Base-by-base conservation (phyloP, 192 early-diverging fungal species). In the Linnemannia zychae region DNA sequence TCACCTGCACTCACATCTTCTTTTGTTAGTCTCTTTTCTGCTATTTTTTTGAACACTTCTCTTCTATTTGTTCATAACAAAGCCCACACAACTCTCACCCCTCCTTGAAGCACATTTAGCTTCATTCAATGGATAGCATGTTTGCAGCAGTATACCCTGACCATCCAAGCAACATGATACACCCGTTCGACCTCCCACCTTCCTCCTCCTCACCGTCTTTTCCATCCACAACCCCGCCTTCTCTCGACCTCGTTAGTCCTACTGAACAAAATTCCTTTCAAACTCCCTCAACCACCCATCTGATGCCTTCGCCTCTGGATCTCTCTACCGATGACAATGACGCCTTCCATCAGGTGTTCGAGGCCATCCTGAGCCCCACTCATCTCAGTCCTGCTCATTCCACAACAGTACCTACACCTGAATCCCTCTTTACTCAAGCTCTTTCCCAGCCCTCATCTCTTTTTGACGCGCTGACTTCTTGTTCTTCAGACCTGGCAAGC, bases 131-230 rank as follows among this genome's bases (percentile, higher is more conserved):
- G 68, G 67, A 78, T n/a, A 47, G 67, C 40, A 48, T 79, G 33
- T 78, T 78, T 78, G 71, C 80, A 75, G 6, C 74, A 38, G 74
- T 77, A 37, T 72, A 67, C 34, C 22, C 76, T 12, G 76, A 73
- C 44, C 68, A 48, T 72, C 57, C 67, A 60, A 66, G 16, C 72
- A 71, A 20, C 57, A 71, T 70, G 5, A 11, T 48, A 22, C 37
- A 69, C 48, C 69, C 71, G 34, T 67, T 49, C 36, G 65, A 77
- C 60, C 38, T 57, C n/a, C 71, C 80, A 12, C 22, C 38, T 38
- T 60, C 71, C n/a, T 71, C 73, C 1, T 53, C 73, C 36, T 53
- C 77, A 36, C 31, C 77, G 0, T 72, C 77, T 0, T 60, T 66
- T 15, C 53, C 31, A 1, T 63, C 57, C 28, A 63, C 28, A 63